These are phyloP conservation scores for Powellomyces hirtus DNA, from an alignment of 192 early-diverging fungal genomes.

Conservation along the genomic window DNA sequence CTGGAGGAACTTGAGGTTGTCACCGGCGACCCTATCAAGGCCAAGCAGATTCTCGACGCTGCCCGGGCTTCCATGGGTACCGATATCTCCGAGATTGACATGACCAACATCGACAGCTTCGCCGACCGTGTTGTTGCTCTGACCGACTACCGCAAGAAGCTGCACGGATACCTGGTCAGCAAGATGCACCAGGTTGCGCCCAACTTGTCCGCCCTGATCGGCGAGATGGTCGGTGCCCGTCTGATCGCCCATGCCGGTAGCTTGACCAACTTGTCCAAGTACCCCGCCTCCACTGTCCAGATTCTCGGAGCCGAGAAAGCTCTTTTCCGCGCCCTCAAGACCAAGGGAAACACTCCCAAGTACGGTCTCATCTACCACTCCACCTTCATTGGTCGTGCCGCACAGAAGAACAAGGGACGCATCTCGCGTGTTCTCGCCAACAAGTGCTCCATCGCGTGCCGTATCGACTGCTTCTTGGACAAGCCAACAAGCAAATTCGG, in stretches of 20 bases:
- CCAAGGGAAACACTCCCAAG: slow-evolving; percentile 96
- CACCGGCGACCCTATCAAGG: slow-evolving; percentile 73
- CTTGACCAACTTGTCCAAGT: slow-evolving; percentile 95
- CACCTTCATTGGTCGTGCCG: slow-evolving; percentile 95
- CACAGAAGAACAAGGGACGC: slow-evolving; percentile 95
- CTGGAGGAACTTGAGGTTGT: slow-evolving; percentile 80
- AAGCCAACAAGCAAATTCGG: slow-evolving; percentile 87
- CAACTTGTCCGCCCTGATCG: slow-evolving; percentile 94
- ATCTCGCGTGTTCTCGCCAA: slow-evolving; percentile 98
- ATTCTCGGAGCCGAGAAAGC: slow-evolving; percentile 99
- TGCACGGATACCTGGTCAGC: slow-evolving; percentile 87
- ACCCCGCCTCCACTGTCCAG: slow-evolving; percentile 97
- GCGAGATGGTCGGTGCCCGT: slow-evolving; percentile 97
- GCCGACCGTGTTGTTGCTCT: slow-evolving; percentile 87
- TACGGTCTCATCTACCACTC: slow-evolving; percentile 99
- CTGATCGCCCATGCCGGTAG: slow-evolving; percentile 97
- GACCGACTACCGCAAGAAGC: slow-evolving; percentile 88
- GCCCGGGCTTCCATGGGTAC: slow-evolving; percentile 97
- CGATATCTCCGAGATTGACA: slow-evolving; percentile 92
- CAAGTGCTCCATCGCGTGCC: slow-evolving; percentile 94
- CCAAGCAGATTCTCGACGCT: slow-evolving; percentile 89
- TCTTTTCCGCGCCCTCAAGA: slow-evolving; percentile 97
- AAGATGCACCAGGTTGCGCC: slow-evolving; percentile 98
- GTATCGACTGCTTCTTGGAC: slow-evolving; percentile 94
- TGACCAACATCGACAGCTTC: slow-evolving; percentile 94